Percentiles rank a stretch among this genome's conserved stretches.
Evolutionary conservation across 2,329 filamentous ascomycete species (phyloP).

Genomic region (Sporothrix dimorphospora): DNA sequence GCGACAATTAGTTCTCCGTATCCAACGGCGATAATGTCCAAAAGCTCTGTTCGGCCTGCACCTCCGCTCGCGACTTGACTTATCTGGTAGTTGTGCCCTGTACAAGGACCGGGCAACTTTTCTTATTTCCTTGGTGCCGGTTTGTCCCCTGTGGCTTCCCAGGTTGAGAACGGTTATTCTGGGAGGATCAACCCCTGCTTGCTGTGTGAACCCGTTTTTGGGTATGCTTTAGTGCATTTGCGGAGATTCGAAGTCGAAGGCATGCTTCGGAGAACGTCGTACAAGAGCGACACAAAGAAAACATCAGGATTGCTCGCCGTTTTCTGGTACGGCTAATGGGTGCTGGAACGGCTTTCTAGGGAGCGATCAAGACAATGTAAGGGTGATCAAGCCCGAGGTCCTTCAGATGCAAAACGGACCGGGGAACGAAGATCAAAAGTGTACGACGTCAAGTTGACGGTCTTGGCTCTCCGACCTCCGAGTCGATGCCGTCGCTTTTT

Average conservation of each 20-base stretch:
- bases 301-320: neutral
- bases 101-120: neutral
- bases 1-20: neutral
- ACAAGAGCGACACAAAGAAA: neutral
- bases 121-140: neutral
- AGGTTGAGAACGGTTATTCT: conserved; percentile 3
- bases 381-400: neutral
- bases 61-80: neutral
- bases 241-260: neutral
- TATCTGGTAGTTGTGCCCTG: neutral
- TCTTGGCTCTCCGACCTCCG: neutral
- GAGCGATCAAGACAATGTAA: conserved; percentile 12
- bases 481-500: neutral
- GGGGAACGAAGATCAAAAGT: neutral
- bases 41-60: neutral
- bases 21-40: neutral
- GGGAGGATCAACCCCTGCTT: neutral
- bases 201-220: conserved; percentile 5
- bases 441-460: neutral
- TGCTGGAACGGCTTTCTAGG: neutral
- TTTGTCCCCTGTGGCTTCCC: neutral
- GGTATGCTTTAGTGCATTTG: neutral
- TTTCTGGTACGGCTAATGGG: neutral
- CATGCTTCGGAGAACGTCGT: neutral
- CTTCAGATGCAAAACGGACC: neutral